Evolutionary conservation across 306 rosid species (phyloP).

Genomic region (Vigna trinervia): DNA sequence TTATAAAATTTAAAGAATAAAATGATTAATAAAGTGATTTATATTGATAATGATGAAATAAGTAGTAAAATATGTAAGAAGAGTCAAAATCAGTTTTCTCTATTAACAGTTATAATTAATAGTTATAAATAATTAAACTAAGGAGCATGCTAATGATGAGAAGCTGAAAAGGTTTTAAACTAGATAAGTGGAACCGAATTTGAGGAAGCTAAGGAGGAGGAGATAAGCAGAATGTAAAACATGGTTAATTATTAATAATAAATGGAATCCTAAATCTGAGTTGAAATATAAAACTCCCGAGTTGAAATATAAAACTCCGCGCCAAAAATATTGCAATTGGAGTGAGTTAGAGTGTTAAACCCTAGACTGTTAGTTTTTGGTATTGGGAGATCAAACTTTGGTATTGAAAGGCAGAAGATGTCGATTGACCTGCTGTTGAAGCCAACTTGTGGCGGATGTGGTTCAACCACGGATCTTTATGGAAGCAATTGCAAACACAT

Average conservation of each 20-base stretch:
- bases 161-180: too few relatives aligned
- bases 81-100: too few relatives aligned
- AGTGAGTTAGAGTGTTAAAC: not conserved
- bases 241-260: not conserved
- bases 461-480: conserved; percentile 73
- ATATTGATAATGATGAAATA: too few relatives aligned
- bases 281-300: not conserved
- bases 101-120: too few relatives aligned
- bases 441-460: conserved; percentile 72
- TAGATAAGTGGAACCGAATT: too few relatives aligned
- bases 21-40: too few relatives aligned
- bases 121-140: too few relatives aligned
- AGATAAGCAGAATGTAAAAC: not conserved
- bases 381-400: not conserved
- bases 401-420: conserved; percentile 44
- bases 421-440: conserved; percentile 64
- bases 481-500: conserved; percentile 90
- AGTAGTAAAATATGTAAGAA: too few relatives aligned
- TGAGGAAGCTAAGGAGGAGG: not conserved
- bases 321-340: not conserved
- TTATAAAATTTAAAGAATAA: too few relatives aligned
- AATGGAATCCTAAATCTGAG: not conserved
- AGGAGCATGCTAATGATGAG: too few relatives aligned
- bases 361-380: conserved; percentile 9
- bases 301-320: not conserved